A percentile compares a stretch with the other conserved stretches of the same genome.
Conservation (phyloP, 768 basidiomycete species). For the Pilatotrama ljubarskyi region DNA sequence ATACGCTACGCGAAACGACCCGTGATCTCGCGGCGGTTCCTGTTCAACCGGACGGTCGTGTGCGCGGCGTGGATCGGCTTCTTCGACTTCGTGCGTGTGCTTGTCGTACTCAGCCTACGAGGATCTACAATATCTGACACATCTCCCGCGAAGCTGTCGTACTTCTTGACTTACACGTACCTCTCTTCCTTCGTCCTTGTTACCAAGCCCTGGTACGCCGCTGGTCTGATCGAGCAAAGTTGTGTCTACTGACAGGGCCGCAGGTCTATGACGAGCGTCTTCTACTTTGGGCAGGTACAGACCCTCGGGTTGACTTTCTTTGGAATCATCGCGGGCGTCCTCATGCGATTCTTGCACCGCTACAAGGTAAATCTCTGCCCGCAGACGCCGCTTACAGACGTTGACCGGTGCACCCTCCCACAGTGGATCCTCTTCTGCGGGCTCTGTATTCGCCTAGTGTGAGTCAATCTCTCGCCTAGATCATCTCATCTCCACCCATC, state of each 20-base stretch:
- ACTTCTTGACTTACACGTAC: constrained; percentile 71
- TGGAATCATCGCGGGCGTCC: constrained; percentile 48
- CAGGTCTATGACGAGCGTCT: constrained; percentile 37
- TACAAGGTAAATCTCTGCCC: constrained; percentile 37
- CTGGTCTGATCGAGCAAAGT: too few species aligned
- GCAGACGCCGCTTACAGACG: neutral
- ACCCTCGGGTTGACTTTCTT: constrained; percentile 47
- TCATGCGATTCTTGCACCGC: constrained; percentile 45
- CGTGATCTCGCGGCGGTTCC: constrained; percentile 35
- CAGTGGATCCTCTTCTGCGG: constrained; percentile 42
- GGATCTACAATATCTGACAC: constrained; percentile 6
- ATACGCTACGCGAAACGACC: constrained; percentile 34
- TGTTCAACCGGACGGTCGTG: constrained; percentile 36
- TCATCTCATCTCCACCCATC: neutral
- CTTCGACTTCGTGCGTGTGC: constrained; percentile 26
- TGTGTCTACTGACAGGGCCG: neutral
- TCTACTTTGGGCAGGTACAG: constrained; percentile 40
- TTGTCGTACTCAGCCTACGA: constrained; percentile 1
- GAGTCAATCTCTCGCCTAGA: constrained; percentile 6
- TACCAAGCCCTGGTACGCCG: constrained; percentile 23
- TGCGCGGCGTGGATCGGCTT: constrained; percentile 29
- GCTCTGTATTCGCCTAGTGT: constrained; percentile 31
- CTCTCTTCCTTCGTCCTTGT: constrained; percentile 65
- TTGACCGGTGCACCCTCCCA: neutral
- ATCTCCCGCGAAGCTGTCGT: constrained; percentile 45